Percentiles rank a stretch among this genome's conserved stretches.
Evolutionary conservation across 345 rosid species (phyloP).

Genomic region (Chamaenerion angustifolium): DNA sequence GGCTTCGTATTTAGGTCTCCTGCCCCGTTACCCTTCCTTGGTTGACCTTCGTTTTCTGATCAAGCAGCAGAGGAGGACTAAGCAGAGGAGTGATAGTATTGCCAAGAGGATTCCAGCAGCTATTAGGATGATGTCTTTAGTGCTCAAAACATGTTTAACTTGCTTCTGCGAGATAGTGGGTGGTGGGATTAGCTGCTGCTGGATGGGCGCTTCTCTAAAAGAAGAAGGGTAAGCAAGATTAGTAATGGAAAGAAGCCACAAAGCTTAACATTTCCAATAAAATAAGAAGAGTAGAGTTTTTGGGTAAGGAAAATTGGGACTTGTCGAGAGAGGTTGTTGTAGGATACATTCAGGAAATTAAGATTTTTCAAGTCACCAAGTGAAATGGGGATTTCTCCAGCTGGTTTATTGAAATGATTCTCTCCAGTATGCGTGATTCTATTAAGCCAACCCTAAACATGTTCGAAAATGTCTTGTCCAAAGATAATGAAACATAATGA

Average conservation of each 20-base stretch:
- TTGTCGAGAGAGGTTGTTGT: constrained; percentile 67
- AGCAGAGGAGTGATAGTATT: constrained; percentile 48
- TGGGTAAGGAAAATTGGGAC: constrained; percentile 51
- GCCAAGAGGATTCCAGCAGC: constrained; percentile 54
- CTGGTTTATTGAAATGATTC: constrained; percentile 59
- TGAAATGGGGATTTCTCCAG: constrained; percentile 59
- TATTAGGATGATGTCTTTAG: constrained; percentile 58
- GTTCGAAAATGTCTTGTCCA: too few relatives aligned
- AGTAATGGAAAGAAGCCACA: constrained; percentile 61
- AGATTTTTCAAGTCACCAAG: constrained; percentile 42
- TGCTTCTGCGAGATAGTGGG: constrained; percentile 17
- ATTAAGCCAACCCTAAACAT: too few relatives aligned
- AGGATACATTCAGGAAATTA: constrained; percentile 65
- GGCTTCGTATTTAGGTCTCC: too few relatives aligned
- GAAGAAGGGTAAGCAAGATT: constrained; percentile 22
- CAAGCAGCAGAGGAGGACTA: constrained; percentile 52
- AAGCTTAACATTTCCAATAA: constrained; percentile 72
- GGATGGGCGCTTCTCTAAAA: constrained; percentile 14
- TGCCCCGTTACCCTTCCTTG: constrained; percentile 34
- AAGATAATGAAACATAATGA: too few relatives aligned
- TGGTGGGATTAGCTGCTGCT: constrained; percentile 37
- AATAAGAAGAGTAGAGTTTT: constrained; percentile 77
- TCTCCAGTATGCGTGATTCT: too few relatives aligned
- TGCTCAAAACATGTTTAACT: constrained; percentile 34
- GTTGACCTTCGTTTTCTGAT: constrained; percentile 35